phyloP scores from a whole-genome alignment of 345 rosid species.

The Eucalyptus regnans region DNA sequence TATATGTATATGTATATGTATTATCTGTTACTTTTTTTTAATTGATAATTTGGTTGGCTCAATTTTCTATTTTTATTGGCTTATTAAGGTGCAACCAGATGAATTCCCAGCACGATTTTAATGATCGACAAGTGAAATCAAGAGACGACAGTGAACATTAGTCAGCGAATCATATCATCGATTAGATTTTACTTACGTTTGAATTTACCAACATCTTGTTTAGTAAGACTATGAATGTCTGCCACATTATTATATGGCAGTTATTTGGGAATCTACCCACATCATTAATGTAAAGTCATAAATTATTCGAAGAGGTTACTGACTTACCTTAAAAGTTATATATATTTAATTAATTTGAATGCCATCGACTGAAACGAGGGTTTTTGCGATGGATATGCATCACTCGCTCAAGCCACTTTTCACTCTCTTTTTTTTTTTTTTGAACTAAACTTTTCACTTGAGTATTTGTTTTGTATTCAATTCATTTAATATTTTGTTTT shows the following conservation, averaged over 20 bases:
- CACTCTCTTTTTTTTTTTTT: no score
- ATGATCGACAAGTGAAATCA: background rate
- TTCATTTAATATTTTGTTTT: background rate
- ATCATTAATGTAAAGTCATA: background rate
- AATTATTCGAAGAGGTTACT: background rate
- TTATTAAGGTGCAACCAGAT: rapidly evolving
- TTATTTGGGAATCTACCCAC: background rate
- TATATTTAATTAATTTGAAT: background rate
- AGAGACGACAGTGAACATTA: rapidly evolving
- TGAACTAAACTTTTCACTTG: no score
- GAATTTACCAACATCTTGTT: background rate
- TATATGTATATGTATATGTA: background rate
- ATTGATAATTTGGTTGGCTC: background rate
- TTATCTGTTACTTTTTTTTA: background rate
- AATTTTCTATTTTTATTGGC: background rate
- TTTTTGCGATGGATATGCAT: background rate
- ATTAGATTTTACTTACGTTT: rapidly evolving
- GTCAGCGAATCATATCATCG: rapidly evolving
- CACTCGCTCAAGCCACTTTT: background rate
- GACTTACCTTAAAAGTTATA: background rate
- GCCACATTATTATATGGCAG: rapidly evolving
- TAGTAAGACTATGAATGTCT: rapidly evolving
- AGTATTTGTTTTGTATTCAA: background rate
- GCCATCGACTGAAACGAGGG: background rate
- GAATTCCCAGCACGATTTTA: rapidly evolving